Base-by-base conservation (phyloP, 2,329 filamentous ascomycete species). In the Aspergillus ustus region DNA sequence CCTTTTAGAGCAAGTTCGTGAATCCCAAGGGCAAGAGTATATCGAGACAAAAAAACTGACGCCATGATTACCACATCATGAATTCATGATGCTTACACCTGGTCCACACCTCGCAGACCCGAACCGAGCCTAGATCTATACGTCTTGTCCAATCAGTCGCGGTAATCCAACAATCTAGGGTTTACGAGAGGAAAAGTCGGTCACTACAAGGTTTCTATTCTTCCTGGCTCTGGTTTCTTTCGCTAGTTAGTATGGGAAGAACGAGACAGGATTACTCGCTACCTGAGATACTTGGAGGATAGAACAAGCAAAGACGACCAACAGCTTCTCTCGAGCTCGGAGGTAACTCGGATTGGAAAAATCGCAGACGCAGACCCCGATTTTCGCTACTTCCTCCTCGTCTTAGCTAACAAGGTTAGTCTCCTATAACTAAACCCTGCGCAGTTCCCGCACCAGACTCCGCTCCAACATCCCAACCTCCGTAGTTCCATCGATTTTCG, bases 11-110 rank as follows among this genome's bases (percentile, higher is more conserved):
- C 25, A 25, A 25, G n/a, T n/a, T n/a, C n/a, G n/a, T n/a, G n/a
- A n/a, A 25, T 25, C 4, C 4, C 4, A 25, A 25, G 25, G 6
- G 25, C 25, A 25, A 25, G 25, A 25, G 25, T 25, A 25, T 25
- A 25, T 25, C 25, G 25, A 25, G 25, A 25, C 25, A 25, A 3
- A 25, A 25, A 5, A 1, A 40, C 20, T 57, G 54, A 57, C 54
- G 54, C 31, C 45, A 50, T 45, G 28, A 15, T 57, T 50, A 57
- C 31, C 54, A 57, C 54, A 57, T 50, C 44, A 34, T 57, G 54
- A 57, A 11, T 15, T 52, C 29, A 37, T 37, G 49, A 52, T 52
- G 28, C 28, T 52, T 37, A 40, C 49, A 15, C 11, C 17, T 13
- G 43, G 34, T 28, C 43, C 28, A 44, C 43, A 55, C 40, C n/a